Evolutionary conservation across 345 rosid species (phyloP), one percentile per base, ranked within the genome.

Genomic region (Syzygium aqueum): DNA sequence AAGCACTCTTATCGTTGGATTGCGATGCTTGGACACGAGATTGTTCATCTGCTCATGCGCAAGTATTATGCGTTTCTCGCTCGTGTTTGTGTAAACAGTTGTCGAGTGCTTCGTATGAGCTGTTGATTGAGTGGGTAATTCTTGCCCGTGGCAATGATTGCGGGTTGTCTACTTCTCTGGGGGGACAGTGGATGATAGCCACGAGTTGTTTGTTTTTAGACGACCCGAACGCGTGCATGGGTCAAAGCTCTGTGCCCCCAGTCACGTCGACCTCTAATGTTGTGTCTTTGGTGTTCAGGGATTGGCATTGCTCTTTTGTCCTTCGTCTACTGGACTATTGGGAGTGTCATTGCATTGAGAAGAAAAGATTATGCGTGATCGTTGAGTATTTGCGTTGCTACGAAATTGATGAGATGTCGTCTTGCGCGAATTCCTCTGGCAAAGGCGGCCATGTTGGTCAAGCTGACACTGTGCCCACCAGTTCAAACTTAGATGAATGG

Each of bases 371-470:
- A 3, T 57, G 53, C 56, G 5, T 50, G 11, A 23, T 40, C 1
- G 3, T 22, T 43, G 77, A 57, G 77, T 13, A 23, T 85, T 53
- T 73, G 50, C 27, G 21, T 61, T 3, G 19, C 50, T 22, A n/a
- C 87, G 27, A 43, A 84, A 65, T 61, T 17, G 16, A 85, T 50
- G 52, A 85, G 87, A 92, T 93, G 93, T 56, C 85, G 12, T 80
- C 85, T 3, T 85, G 77, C 67, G 86, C 89, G 7, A 86, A 89
- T 89, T 54, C 61, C 15, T 73, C 87, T 17, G 85, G 82, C 57
- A 92, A 90, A 15, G 82, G 86, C 28, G 86, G 90, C 85, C 52
- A 33, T 17, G 51, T 63, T 16, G 51, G 85, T 89, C 89, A 85
- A 51, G 89, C 86, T 56, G 87, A 27, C 65, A 87, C 53, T 77